Evolutionary conservation across 1,139 yeast genomes (phyloP).

Genomic region (Suhomyces anneliseae): DNA sequence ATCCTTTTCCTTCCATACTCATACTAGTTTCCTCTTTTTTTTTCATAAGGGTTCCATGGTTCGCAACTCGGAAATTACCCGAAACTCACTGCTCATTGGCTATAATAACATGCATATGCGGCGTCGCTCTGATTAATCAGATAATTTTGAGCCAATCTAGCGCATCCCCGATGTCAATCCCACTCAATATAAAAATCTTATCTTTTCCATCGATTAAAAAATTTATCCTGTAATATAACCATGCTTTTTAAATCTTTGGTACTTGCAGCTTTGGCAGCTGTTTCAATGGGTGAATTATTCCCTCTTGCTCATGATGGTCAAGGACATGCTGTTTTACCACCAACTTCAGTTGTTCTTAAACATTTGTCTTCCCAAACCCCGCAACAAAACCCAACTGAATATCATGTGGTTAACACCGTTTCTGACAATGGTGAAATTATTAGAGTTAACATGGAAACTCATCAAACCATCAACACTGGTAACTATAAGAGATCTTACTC

Average conservation of each 20-base stretch:
- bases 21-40: background rate
- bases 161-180: background rate
- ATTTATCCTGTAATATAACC: background rate
- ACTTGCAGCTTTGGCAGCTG: conserved; percentile 11
- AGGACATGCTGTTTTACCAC: conserved; percentile 18
- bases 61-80: conserved; percentile 1
- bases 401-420: conserved; percentile 16
- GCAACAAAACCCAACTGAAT: conserved; percentile 8
- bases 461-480: conserved; percentile 13
- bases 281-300: conserved; percentile 12
- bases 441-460: conserved; percentile 18
- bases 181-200: background rate
- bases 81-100: conserved; percentile 2
- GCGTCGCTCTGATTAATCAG: conserved; percentile 5
- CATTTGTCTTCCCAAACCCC: conserved; percentile 11
- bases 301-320: conserved; percentile 13
- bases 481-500: conserved; percentile 14
- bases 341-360: conserved; percentile 14
- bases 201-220: conserved; percentile 4
- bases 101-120: conserved; percentile 2
- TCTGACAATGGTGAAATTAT: conserved; percentile 14
- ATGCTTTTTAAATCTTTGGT: conserved; percentile 15
- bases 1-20: too few species aligned
- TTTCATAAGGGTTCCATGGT: background rate
- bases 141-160: conserved; percentile 3